Base-by-base conservation (phyloP, 2,329 filamentous ascomycete species). In the Lachnellula arida region DNA sequence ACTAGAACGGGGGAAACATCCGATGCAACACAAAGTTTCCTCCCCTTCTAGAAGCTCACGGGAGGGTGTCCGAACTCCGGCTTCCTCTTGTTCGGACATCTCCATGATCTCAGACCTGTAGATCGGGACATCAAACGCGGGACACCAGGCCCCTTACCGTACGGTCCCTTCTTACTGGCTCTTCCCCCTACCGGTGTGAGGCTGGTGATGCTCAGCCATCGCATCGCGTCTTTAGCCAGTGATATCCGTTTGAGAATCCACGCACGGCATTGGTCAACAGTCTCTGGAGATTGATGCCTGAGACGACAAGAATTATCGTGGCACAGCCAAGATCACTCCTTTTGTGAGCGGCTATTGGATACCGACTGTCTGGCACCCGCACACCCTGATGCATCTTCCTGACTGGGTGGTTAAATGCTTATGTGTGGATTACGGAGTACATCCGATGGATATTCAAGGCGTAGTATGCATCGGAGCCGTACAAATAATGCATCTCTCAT, bases 311-410 rank as follows among this genome's bases (percentile, higher is more conserved):
- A 23, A 9, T 40, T 44, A 39, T 51, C 43, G 48, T 50, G 49
- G 53, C 32, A 55, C 48, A 51, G 53, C 8, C 51, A 22, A 48
- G 54, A 56, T 56, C 49, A 28, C 15, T 39, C 22, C 14, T 46
- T 11, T 17, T 32, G 44, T 17, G 15, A 23, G 28, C 22, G 40
- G 32, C 22, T 25, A 43, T 52, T 56, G 54, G 54, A 4, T 56
- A 56, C 54, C 54, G 49, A 35, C 12, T 49, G 1, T 15, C 35
- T 43, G 51, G 51, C 34, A 25, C 43, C 23, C 46, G 51, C 42
- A 9, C 14, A 23, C 51, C 34, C 34, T 40, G 37, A 32, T 12
- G 19, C 15, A 14, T 22, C 42, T 12, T 19, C 19, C 17, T 44
- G 42, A 44, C 9, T 44, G 42, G 42, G 42, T 23, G 42, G 42